Conservation (phyloP, 2,329 filamentous ascomycete species). For the Sporothrix mexicana region DNA sequence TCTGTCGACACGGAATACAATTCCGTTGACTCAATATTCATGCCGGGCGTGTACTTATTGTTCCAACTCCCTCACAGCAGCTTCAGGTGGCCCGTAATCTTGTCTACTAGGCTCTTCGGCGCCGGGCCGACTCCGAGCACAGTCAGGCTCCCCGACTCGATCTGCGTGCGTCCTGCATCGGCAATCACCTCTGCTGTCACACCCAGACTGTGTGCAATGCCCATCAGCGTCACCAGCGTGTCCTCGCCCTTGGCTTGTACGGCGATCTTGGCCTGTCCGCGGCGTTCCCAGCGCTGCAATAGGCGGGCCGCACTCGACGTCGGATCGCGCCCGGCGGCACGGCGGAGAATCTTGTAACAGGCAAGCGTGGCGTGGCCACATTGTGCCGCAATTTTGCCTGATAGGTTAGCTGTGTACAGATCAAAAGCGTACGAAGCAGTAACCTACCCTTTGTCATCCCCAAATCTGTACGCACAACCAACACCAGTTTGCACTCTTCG, state of each 20-base stretch:
- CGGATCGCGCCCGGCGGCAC: slow-evolving; percentile 57
- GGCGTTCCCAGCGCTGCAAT: slow-evolving; percentile 81
- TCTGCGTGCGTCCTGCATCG: slow-evolving; percentile 97
- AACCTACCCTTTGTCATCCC: slow-evolving; percentile 91
- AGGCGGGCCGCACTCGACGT: slow-evolving; percentile 63
- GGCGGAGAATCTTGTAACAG: slow-evolving; percentile 85
- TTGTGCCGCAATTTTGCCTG: slow-evolving; percentile 96
- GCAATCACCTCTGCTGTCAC: slow-evolving; percentile 88
- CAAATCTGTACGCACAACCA: slow-evolving; percentile 90
- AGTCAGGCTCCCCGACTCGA: slow-evolving; percentile 88
- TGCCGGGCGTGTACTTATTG: too few species aligned
- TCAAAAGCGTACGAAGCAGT: slow-evolving; percentile 1
- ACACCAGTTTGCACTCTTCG: slow-evolving; percentile 92
- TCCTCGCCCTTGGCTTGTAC: slow-evolving; percentile 87
- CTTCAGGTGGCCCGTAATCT: slow-evolving; percentile 84
- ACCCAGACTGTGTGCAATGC: slow-evolving; percentile 80
- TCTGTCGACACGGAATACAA: too few species aligned
- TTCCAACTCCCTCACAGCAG: slow-evolving; percentile 60
- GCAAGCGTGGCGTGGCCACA: slow-evolving; percentile 95
- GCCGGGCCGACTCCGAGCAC: slow-evolving; percentile 84
- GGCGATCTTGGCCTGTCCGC: slow-evolving; percentile 92
- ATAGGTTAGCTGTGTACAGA: neutral
- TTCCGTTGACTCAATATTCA: too few species aligned
- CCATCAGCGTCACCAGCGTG: slow-evolving; percentile 74
- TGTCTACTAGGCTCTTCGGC: slow-evolving; percentile 84